Evolutionary conservation across 2,329 filamentous ascomycete genomes (phyloP), one percentile per base, ranked within the genome.

Genomic region (Cercospora brassicicola): DNA sequence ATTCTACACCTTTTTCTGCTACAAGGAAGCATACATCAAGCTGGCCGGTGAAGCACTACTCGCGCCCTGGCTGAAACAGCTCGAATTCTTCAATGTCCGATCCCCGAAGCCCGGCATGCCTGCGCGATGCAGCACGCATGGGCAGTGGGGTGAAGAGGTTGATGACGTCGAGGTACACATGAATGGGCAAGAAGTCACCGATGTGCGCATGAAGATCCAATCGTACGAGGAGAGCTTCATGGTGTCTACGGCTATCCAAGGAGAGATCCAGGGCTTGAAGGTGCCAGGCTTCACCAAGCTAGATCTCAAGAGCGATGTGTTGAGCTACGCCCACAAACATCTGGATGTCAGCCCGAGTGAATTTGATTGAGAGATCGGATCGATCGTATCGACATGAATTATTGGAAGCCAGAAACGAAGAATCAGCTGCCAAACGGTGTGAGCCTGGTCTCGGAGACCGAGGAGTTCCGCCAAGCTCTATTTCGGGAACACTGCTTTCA

Each of bases 11-110:
- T 87, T 91, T 67, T 94, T 91, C 89, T 92, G 90, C 77, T 85
- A 92, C 78, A 89, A 92, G 73, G 91, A 94, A 81, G 89, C 91
- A 0, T 94, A 92, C 77, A 89, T 94, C 79, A 94, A 94, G 85
- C 88, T 94, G 81, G 91, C 90, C 31, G 91, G 91, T 28, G 90
- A 94, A 74, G 91, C 90, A 0, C 82, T 94, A 67, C 82, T 93
- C 8, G 91, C 91, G 0, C 82, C 83, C 3, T 94, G 91, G 91
- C 82, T 94, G 59, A 82, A 82, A 61, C 86, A 90, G 60, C 81
- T 94, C 8, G 89, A 93, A 74, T 92, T 94, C 76, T 82, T 84
- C 67, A 81, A 84, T 59, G 90, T 92, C 62, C 81, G 83, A 61
- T 85, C 89, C 59, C 89, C 89, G 11, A 77, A 71, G 15, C 75